Base-by-base conservation (phyloP, 306 rosid genomes). In the Nissolia schottii region DNA sequence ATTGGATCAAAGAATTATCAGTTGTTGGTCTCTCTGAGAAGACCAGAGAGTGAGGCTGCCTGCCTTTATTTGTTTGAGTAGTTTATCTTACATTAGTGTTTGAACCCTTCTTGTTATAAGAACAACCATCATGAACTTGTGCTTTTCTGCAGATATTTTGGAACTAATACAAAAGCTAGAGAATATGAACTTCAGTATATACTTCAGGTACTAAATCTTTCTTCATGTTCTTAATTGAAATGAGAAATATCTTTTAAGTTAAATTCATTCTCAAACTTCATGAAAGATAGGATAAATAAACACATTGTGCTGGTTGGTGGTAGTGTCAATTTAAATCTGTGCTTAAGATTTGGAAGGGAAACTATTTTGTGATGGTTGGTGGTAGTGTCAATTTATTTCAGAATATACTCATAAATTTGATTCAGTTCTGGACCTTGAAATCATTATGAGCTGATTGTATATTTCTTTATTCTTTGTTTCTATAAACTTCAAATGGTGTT, bases 1-100 rank as follows among this genome's bases (percentile, higher is more conserved):
- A 93, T 73, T 93, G 98, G 98, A 84, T 85, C 45, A 90, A 93
- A 84, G 98, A 93, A 55, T 78, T 93, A 61, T 61, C 98, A n/a
- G 85, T 38, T 22, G 96, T 93, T 78, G 98, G 98, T 50, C 96
- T 93, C 56, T 81, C 90, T 34, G 86, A 88, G 65, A 88, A 79
- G 80, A 93, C 82, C 48, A 85, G 87, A 87, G 93, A 90, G 97
- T 93, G 62, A 76, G 91, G 50, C 77, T 70, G n/a, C 81, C 59
- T 82, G 67, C 31, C 48, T 75, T 67, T 71, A 65, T 55, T 67
- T 29, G 22, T 53, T 46, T 63, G 40, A 54, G 34, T 63, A 64
- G 58, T 41, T 73, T 64, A 48, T 69, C 41, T 54, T 31, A 10
- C 43, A 35, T 68, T 38, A 54, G 22, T 3, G 10, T 10, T 73